A percentile compares a stretch with the other conserved stretches of the same genome.
These are phyloP conservation scores for Ogataea ganodermae DNA, from an alignment of 805 yeast genomes.

Conservation along the genomic window DNA sequence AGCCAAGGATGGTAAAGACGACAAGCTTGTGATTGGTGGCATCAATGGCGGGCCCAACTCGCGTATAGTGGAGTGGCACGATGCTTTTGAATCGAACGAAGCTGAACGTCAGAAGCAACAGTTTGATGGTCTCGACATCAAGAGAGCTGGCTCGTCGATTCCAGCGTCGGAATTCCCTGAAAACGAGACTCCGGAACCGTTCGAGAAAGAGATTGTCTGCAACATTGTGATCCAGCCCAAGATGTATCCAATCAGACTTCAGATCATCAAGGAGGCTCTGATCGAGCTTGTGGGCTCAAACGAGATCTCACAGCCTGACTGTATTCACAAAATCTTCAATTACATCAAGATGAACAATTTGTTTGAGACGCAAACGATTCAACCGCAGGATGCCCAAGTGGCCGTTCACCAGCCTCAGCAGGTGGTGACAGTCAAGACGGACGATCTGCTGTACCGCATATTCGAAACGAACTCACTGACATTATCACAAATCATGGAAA, in stretches of 20 bases:
- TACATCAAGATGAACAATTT: conserved; percentile 39
- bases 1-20: conserved; percentile 31
- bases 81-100: conserved; percentile 44
- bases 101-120: conserved; percentile 39
- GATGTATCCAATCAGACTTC: conserved; percentile 67
- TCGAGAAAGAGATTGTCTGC: conserved; percentile 56
- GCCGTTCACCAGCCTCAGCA: conserved; percentile 26
- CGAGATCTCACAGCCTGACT: conserved; percentile 83
- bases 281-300: conserved; percentile 70
- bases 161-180: conserved; percentile 27
- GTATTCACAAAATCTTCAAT: conserved; percentile 48
- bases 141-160: conserved; percentile 63
- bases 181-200: conserved; percentile 25
- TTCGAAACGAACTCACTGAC: conserved; percentile 56
- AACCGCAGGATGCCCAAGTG: conserved; percentile 22
- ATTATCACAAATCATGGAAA: conserved; percentile 72
- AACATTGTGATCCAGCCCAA: conserved; percentile 81
- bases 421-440: conserved; percentile 39
- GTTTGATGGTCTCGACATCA: conserved; percentile 89
- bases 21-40: conserved; percentile 24
- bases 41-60: conserved; percentile 36
- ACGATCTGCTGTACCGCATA: conserved; percentile 47
- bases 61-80: conserved; percentile 86
- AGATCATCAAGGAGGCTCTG: conserved; percentile 61
- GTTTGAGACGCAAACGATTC: conserved; percentile 35